A percentile compares a stretch with the other conserved stretches of the same genome.
phyloP scores from a whole-genome alignment of 305 asterid species.

The Coffea humblotiana region DNA sequence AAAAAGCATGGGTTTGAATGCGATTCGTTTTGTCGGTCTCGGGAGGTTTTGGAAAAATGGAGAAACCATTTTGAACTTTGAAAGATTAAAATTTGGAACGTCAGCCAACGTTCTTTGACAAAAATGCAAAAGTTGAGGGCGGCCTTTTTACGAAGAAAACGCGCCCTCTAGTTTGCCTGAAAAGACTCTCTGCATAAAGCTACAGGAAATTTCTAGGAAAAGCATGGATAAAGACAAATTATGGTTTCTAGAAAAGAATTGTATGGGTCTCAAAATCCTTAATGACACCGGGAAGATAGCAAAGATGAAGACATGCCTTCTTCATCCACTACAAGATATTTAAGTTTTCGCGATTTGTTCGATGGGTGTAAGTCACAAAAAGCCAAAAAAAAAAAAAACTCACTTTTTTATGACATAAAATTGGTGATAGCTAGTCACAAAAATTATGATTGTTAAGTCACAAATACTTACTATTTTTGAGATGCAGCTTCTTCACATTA shows the following conservation, averaged over 20 bases:
- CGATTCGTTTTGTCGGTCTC: constrained; percentile 14
- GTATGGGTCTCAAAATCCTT: neutral
- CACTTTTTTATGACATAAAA: too few species aligned
- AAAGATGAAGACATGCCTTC: too few species aligned
- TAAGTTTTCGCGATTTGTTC: too few species aligned
- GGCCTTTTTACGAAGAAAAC: constrained; percentile 5
- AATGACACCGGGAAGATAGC: neutral
- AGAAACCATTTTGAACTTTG: constrained; percentile 37
- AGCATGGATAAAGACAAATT: neutral
- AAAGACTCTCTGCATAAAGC: neutral
- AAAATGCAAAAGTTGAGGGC: constrained; percentile 12
- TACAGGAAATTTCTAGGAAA: neutral
- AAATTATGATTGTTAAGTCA: too few species aligned
- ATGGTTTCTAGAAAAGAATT: neutral
- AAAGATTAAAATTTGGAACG: constrained; percentile 10
- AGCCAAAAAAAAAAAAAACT: too few species aligned
- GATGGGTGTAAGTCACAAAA: too few species aligned
- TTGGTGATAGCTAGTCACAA: too few species aligned
- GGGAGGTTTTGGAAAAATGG: constrained; percentile 31
- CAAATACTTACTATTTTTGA: too few species aligned
- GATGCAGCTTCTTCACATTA: too few species aligned
- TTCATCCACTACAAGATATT: too few species aligned
- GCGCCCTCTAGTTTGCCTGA: constrained; percentile 9
- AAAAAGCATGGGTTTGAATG: constrained; percentile 16
- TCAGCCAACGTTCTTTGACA: constrained; percentile 38